Evolutionary conservation across 192 early-diverging fungal genomes (phyloP), one percentile per base, ranked within the genome.

Genomic region (Coemansia sp.): DNA sequence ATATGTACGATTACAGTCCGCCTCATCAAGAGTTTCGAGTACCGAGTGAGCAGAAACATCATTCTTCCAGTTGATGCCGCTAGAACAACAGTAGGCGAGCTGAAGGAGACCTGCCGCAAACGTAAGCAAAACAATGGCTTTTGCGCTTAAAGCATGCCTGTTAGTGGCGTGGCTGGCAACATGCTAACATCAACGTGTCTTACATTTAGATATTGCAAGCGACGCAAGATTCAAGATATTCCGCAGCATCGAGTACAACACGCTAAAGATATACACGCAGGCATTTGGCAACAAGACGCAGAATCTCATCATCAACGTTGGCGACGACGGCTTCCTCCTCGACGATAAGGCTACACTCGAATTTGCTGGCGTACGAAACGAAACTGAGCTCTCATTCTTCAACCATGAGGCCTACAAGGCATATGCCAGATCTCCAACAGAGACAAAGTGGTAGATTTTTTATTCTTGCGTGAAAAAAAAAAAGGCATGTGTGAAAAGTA

Each of bases 21-120:
- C 1, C 74, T 92, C 39, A 95, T 97, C 73, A 95, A 95, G 70
- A 91, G 85, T 37, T 94, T 97, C 66, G 94, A 95, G 65, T 97
- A 91, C 83, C 84, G 95, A 36, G 92, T 91, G 0, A 82, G 86
- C 70, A 93, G 90, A 66, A 95, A 93, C 77, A 64, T 95, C 41
- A 74, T 97, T 56, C 77, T 97, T 18, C 77, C 88, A 26, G 68
- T 95, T 3, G 87, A 95, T 59, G 77, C 89, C 25, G 75, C 85
- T 7, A 61, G 73, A 9, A 68, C 72, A 16, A 94, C 91, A 0
- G 83, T 90, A 11, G 86, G 73, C 5, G 83, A 91, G 28, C 58
- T 79, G 41, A 72, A 69, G 47, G 59, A 64, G 6, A 50, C 56
- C 10, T 74, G 72, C 37, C 58, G 43, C 11, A 55, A 66, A 10